A percentile compares a stretch with the other conserved stretches of the same genome.
Conservation (phyloP, 2,329 filamentous ascomycete genomes). For the Rhinocladiella similis region DNA sequence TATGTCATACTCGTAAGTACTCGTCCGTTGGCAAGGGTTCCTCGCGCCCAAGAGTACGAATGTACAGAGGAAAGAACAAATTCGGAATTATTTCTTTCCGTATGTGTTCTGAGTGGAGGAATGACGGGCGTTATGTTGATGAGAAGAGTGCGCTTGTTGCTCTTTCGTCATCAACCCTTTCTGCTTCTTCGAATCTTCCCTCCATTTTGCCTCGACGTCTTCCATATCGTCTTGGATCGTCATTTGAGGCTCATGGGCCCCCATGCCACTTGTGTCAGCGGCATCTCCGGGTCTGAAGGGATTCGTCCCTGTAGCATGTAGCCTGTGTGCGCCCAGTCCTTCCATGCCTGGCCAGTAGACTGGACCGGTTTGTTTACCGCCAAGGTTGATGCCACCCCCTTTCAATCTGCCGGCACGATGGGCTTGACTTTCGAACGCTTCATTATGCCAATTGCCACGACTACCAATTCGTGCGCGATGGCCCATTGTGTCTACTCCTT, state of each 20-base stretch:
- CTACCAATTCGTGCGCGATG: conserved; percentile 27
- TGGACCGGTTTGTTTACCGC: conserved; percentile 15
- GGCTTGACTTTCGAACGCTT: conserved; percentile 42
- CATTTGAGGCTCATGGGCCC: background rate
- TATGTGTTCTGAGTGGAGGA: background rate
- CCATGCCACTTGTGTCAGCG: conserved; percentile 2
- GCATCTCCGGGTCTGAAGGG: conserved; percentile 1
- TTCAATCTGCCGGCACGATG: conserved; percentile 39
- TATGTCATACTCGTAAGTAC: too few relatives aligned
- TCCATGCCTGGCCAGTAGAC: conserved; percentile 33
- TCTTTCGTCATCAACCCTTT: conserved; percentile 12
- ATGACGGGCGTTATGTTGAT: conserved; percentile 1
- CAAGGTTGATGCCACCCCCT: conserved; percentile 24
- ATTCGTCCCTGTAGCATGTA: conserved; percentile 3
- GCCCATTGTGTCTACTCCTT: conserved; percentile 43
- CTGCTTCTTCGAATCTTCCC: conserved; percentile 15
- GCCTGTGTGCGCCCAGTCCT: conserved; percentile 28
- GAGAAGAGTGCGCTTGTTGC: background rate
- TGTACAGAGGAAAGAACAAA: background rate
- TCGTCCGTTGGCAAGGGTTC: too few relatives aligned
- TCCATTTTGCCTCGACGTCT: conserved; percentile 19
- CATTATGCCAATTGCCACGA: conserved; percentile 43
- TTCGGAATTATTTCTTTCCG: background rate
- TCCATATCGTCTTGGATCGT: conserved; percentile 21
- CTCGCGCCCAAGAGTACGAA: too few relatives aligned